These are phyloP conservation scores for Boletus bicolor DNA, from an alignment of 768 basidiomycete species.

Conservation along the genomic window DNA sequence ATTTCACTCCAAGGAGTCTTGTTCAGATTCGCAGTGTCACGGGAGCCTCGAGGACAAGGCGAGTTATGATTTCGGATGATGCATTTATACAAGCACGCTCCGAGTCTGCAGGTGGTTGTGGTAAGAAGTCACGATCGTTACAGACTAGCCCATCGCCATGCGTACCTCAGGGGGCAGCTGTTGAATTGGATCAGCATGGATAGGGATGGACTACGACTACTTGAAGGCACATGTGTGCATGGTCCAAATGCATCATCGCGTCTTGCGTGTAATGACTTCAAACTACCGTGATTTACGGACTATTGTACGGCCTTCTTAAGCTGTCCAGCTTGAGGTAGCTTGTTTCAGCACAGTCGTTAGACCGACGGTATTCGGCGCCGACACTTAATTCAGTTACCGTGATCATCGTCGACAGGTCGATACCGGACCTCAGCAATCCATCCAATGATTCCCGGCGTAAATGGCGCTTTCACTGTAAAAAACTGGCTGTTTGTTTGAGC, in stretches of 20 bases:
- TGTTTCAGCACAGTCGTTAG: not conserved
- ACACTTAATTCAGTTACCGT: not conserved
- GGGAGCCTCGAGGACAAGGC: conserved; percentile 16
- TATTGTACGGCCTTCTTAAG: not conserved
- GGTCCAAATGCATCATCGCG: not conserved
- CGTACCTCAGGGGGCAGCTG: not conserved
- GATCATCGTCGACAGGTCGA: not conserved
- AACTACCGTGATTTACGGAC: not conserved
- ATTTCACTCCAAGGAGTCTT: not conserved
- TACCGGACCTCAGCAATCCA: not conserved
- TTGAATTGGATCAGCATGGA: not conserved
- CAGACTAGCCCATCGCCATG: not conserved
- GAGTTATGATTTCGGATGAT: conserved; percentile 5
- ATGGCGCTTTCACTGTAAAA: not conserved
- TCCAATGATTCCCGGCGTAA: not conserved
- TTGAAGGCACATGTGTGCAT: not conserved
- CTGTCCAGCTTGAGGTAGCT: not conserved
- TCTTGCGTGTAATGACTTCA: not conserved
- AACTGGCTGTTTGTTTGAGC: not conserved
- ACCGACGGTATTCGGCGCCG: not conserved
- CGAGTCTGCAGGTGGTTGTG: not conserved
- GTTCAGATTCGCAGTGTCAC: not conserved
- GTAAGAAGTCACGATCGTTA: not conserved
- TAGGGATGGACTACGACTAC: not conserved
- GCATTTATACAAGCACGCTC: not conserved